Percentiles rank a stretch among this genome's conserved stretches.
Conservation (phyloP, 441 rosid genomes). For the Heliophila coronopifolia region DNA sequence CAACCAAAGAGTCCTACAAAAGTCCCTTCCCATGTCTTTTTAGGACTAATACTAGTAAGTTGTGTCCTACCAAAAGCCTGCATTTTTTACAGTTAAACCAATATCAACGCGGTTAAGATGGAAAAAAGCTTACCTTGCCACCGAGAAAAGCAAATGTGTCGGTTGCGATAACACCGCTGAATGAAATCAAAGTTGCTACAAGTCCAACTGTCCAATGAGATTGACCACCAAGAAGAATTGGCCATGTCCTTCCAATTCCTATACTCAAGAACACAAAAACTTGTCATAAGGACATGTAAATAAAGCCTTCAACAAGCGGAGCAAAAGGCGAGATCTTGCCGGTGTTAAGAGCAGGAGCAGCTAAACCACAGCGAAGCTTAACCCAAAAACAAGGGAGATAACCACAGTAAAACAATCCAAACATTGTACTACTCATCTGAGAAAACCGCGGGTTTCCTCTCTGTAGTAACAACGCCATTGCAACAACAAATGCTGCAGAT, state of each 20-base stretch:
- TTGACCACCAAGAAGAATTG: conserved; percentile 78
- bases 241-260: conserved; percentile 70
- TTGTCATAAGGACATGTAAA: conserved; percentile 47
- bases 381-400: conserved; percentile 98
- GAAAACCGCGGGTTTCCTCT: conserved; percentile 86
- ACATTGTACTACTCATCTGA: conserved; percentile 90
- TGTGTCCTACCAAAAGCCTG: conserved; percentile 88
- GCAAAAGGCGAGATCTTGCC: conserved; percentile 44
- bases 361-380: conserved; percentile 84
- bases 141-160: conserved; percentile 87
- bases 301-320: too few species aligned
- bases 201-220: conserved; percentile 98
- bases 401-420: conserved; percentile 85
- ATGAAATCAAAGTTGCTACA: conserved; percentile 75
- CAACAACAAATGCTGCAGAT: conserved; percentile 76
- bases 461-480: conserved; percentile 74
- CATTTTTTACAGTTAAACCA: conserved; percentile 7
- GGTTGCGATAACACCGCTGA: conserved; percentile 80
- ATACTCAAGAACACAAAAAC: conserved; percentile 1
- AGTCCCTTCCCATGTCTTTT: conserved; percentile 98
- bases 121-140: conserved; percentile 64
- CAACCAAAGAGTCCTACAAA: conserved; percentile 78
- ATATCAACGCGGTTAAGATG: neutral
- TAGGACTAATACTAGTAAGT: conserved; percentile 77
- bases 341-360: conserved; percentile 79